phyloP scores from a whole-genome alignment of 2,329 filamentous ascomycete species.

The Monosporascus sp. region DNA sequence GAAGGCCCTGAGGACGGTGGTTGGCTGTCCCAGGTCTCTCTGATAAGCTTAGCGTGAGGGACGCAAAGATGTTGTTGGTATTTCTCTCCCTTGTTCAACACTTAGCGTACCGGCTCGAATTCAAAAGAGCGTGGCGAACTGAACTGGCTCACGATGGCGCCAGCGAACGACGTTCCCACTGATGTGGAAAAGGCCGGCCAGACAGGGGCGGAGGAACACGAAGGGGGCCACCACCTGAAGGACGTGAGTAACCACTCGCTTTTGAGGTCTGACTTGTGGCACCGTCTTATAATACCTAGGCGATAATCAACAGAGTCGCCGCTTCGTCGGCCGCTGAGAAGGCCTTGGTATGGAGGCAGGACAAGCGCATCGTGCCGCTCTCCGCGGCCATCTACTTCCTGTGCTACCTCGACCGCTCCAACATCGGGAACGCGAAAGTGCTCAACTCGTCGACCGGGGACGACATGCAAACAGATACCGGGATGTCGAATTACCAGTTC shows the following conservation, averaged over 20 bases:
- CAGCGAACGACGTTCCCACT: background rate
- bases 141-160: background rate
- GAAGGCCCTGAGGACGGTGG: no score
- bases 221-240: background rate
- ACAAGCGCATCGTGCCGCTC: constrained; percentile 48
- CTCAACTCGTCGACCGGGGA: constrained; percentile 30
- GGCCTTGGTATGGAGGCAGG: constrained; percentile 35
- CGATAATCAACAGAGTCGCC: constrained; percentile 2
- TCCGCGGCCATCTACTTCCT: constrained; percentile 48
- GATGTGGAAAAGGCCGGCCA: background rate
- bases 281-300: constrained; percentile 3
- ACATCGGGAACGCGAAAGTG: constrained; percentile 40
- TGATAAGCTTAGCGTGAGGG: no score
- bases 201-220: background rate
- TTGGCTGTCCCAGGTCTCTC: no score
- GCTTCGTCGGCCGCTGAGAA: constrained; percentile 13
- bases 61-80: no score
- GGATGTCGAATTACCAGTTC: constrained; percentile 25
- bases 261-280: background rate
- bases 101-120: no score
- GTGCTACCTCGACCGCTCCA: constrained; percentile 51
- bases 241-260: background rate
- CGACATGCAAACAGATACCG: constrained; percentile 28
- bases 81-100: no score
- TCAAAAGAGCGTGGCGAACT: no score